Percentiles rank a stretch among this genome's conserved stretches.
Evolutionary conservation across 768 basidiomycete genomes (phyloP).

Genomic region (Podaxis carcinomalis): DNA sequence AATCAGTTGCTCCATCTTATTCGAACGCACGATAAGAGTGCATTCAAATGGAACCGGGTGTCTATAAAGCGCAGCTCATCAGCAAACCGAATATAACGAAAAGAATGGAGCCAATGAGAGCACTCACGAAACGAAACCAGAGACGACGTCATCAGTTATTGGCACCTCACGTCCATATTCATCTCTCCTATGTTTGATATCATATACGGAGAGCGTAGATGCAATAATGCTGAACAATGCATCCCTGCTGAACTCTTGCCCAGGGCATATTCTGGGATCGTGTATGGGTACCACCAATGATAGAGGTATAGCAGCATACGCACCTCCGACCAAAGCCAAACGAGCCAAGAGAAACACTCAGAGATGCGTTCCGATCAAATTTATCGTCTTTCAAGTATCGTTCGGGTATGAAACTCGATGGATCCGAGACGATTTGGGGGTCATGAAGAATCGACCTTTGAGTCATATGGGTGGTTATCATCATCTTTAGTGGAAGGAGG

Average conservation of each 20-base stretch:
- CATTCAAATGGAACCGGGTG: conserved; percentile 2
- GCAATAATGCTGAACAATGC: conserved; percentile 26
- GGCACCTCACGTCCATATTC: conserved; percentile 2
- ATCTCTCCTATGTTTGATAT: conserved; percentile 9
- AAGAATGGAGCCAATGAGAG: neutral
- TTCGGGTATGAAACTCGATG: conserved; percentile 35
- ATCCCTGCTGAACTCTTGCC: conserved; percentile 36
- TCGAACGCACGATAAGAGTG: neutral
- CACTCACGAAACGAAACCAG: conserved; percentile 8
- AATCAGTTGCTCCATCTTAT: neutral
- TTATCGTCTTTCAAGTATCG: conserved; percentile 27
- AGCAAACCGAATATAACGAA: neutral
- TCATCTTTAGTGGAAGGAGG: neutral
- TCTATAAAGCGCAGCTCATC: neutral
- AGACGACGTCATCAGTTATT: neutral
- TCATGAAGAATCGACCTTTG: conserved; percentile 22
- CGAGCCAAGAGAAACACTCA: neutral
- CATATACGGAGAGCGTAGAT: conserved; percentile 16
- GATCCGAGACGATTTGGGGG: conserved; percentile 27
- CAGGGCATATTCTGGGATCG: conserved; percentile 32
- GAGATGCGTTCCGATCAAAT: conserved; percentile 14
- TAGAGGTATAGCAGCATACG: neutral
- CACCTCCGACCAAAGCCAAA: conserved; percentile 26
- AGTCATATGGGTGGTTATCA: neutral
- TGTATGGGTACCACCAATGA: neutral